These are phyloP conservation scores for Dichotomocladium elegans DNA, from an alignment of 371 early-diverging fungal genomes.

Conservation along the genomic window DNA sequence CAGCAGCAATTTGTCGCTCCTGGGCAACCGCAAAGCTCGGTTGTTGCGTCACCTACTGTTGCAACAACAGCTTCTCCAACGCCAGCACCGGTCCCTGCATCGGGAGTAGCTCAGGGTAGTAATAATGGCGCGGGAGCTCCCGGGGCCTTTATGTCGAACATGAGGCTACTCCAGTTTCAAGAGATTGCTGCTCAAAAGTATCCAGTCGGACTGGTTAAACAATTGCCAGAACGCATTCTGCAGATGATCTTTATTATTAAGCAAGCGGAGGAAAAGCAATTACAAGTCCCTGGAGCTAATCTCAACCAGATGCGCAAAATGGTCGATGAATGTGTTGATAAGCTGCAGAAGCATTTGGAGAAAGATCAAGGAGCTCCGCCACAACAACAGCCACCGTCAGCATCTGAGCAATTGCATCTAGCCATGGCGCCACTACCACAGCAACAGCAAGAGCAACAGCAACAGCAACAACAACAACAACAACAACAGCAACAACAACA, in stretches of 20 bases:
- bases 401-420: slow-evolving; percentile 11
- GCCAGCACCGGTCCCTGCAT: background rate
- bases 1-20: background rate
- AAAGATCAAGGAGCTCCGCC: slow-evolving; percentile 6
- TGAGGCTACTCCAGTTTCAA: background rate
- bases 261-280: background rate
- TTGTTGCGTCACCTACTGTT: slow-evolving; percentile 16
- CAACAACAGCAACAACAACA: slow-evolving; percentile 1
- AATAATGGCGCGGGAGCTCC: background rate
- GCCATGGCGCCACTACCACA: slow-evolving; percentile 65
- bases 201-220: background rate
- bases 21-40: no score
- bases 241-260: background rate
- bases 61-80: slow-evolving; percentile 12
- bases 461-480: slow-evolving; percentile 5
- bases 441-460: slow-evolving; percentile 31
- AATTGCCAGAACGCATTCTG: background rate
- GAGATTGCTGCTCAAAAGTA: background rate
- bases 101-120: background rate
- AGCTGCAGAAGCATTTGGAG: slow-evolving; percentile 15
- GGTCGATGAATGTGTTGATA: slow-evolving; percentile 26
- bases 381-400: slow-evolving; percentile 3
- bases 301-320: background rate
- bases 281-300: background rate
- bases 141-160: background rate